phyloP scores from a whole-genome alignment of 2,329 filamentous ascomycete genomes.

The Colletotrichum falcatum region DNA sequence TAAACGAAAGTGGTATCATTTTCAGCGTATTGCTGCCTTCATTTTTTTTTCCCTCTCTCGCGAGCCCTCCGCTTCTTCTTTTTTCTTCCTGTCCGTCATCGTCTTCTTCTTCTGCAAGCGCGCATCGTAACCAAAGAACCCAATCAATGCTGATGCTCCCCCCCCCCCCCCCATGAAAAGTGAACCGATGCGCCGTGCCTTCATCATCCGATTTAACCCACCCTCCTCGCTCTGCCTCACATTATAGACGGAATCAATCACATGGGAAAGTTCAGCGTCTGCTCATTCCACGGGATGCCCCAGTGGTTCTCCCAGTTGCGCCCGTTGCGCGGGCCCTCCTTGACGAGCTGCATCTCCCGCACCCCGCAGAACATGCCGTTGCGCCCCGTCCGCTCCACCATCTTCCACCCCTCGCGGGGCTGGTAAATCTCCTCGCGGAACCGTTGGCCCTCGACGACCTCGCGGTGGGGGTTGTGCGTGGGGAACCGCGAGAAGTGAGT shows the following conservation, averaged over 20 bases:
- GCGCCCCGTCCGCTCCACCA: conserved; percentile 58
- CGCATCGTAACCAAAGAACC: background rate
- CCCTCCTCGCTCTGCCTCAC: background rate
- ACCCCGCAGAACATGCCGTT: conserved; percentile 68
- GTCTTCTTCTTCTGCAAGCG: background rate
- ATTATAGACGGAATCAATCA: background rate
- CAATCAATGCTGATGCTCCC: conserved; percentile 14
- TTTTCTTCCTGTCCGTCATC: too few relatives aligned
- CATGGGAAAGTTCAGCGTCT: conserved; percentile 33
- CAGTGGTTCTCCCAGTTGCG: conserved; percentile 40
- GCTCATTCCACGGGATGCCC: conserved; percentile 31
- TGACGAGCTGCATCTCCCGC: conserved; percentile 59
- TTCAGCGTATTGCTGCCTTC: background rate
- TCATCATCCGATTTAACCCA: background rate
- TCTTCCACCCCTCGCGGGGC: conserved; percentile 52
- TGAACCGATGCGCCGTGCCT: conserved; percentile 9
- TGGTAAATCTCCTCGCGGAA: conserved; percentile 65
- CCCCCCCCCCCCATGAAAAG: background rate
- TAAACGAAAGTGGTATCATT: conserved; percentile 36
- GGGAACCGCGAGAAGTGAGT: conserved; percentile 69
- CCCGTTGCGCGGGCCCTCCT: conserved; percentile 32
- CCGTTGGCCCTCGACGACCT: conserved; percentile 67
- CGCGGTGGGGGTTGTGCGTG: conserved; percentile 69
- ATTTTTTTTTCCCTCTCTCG: too few relatives aligned
- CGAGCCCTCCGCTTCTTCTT: background rate